A percentile compares a stretch with the other conserved stretches of the same genome.
Conservation (phyloP, 371 early-diverging fungal species). For the Rhizopus delemar region DNA sequence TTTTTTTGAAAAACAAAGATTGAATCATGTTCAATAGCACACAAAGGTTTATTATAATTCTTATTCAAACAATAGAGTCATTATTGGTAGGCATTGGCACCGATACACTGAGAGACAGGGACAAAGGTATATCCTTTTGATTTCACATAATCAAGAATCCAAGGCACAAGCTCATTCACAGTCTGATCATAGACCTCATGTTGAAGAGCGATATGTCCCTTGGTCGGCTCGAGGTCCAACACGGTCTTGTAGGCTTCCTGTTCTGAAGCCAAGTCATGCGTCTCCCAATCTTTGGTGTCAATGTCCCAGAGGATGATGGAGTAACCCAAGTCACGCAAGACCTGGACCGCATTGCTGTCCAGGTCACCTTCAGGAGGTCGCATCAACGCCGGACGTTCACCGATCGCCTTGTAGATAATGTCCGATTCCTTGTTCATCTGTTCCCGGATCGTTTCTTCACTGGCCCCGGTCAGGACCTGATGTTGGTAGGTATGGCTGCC, state of each 20-base stretch:
- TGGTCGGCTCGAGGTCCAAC: constrained; percentile 15
- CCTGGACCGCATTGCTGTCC: constrained; percentile 28
- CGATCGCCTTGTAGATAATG: constrained; percentile 27
- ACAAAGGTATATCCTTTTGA: constrained; percentile 32
- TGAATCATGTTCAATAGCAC: no score
- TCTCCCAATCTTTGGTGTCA: constrained; percentile 56
- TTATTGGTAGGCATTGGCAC: constrained; percentile 19
- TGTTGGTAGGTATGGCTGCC: constrained; percentile 31
- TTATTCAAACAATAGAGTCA: background rate
- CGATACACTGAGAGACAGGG: constrained; percentile 47
- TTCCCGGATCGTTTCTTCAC: constrained; percentile 13
- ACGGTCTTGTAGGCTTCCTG: constrained; percentile 16
- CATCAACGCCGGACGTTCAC: constrained; percentile 30
- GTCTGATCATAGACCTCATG: constrained; percentile 45
- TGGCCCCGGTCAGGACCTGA: constrained; percentile 14
- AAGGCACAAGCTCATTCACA: constrained; percentile 40
- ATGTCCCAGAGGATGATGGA: constrained; percentile 58
- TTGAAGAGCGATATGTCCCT: constrained; percentile 46
- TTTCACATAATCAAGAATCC: constrained; percentile 35
- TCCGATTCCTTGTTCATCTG: constrained; percentile 28
- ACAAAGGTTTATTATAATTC: no score
- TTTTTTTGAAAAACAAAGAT: no score
- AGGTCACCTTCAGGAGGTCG: constrained; percentile 58
- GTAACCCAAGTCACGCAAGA: constrained; percentile 49
- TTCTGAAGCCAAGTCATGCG: constrained; percentile 23